These are phyloP conservation scores for Tuber indicum DNA, from an alignment of 495 filamentous ascomycete species.

Conservation along the genomic window DNA sequence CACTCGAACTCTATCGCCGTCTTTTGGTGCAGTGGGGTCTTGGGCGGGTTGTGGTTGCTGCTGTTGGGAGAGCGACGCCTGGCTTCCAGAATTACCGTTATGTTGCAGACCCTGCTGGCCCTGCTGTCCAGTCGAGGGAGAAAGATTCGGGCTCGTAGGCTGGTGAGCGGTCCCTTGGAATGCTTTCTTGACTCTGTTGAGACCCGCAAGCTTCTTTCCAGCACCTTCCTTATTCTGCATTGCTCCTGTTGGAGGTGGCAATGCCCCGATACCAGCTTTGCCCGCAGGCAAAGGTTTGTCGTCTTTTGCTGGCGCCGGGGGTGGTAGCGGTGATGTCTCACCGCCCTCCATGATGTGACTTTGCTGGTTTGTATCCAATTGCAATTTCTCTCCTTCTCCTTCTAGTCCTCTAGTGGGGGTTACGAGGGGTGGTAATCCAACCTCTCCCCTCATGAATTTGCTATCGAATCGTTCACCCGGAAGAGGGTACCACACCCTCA, in stretches of 20 bases:
- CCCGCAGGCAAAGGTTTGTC: constrained; percentile 24
- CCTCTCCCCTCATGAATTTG: constrained; percentile 77
- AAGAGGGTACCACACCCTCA: constrained; percentile 73
- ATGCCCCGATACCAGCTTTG: constrained; percentile 31
- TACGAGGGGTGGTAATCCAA: constrained; percentile 60
- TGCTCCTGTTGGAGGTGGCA: constrained; percentile 18
- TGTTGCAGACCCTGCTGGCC: constrained; percentile 20
- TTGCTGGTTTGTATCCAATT: constrained; percentile 45
- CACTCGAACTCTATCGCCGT: constrained; percentile 60
- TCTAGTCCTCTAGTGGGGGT: constrained; percentile 43
- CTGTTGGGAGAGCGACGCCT: constrained; percentile 29
- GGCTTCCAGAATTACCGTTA: constrained; percentile 35
- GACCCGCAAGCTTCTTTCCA: constrained; percentile 27
- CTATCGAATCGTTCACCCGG: constrained; percentile 62
- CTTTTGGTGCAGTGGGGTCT: constrained; percentile 45
- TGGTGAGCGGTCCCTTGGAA: constrained; percentile 29
- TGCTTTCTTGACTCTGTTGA: constrained; percentile 31
- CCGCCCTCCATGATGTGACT: constrained; percentile 6
- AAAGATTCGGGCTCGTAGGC: constrained; percentile 17
- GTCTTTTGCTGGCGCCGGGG: constrained; percentile 30
- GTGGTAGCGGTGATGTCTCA: constrained; percentile 10
- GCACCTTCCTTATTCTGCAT: constrained; percentile 24
- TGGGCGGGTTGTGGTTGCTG: constrained; percentile 41
- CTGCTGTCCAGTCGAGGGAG: constrained; percentile 8
- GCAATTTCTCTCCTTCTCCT: constrained; percentile 43